Conservation (phyloP, 305 asterid genomes). For the Nicotiana rustica region DNA sequence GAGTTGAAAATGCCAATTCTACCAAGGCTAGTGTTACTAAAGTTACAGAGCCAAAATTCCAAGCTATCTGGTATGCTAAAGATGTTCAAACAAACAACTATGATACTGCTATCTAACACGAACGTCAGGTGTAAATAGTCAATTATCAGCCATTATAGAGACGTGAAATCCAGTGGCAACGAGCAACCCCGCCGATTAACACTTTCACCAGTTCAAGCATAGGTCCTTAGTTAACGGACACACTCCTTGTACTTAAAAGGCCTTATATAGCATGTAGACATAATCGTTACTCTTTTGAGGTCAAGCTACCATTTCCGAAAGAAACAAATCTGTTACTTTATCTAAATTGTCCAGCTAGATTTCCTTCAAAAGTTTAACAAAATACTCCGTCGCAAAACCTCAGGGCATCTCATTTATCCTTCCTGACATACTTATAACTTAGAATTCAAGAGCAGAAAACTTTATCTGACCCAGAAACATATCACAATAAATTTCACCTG, state of each 20-base stretch:
- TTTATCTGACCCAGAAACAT: not conserved
- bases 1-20: not conserved
- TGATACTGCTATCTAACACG: not conserved
- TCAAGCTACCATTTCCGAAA: not conserved
- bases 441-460: not conserved
- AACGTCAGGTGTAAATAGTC: not conserved
- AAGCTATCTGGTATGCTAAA: not conserved
- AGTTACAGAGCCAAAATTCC: not conserved
- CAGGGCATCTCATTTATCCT: not conserved
- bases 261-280: not conserved
- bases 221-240: not conserved
- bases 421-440: not conserved
- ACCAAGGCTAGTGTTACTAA: not conserved
- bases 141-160: not conserved
- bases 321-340: slow-evolving; percentile 8
- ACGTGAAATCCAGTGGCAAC: not conserved
- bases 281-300: not conserved
- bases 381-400: slow-evolving; percentile 18
- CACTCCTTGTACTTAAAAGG: not conserved
- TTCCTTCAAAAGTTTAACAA: not conserved
- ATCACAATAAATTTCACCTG: slow-evolving; percentile 1
- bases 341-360: not conserved
- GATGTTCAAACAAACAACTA: not conserved
- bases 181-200: not conserved
- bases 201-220: not conserved